These are phyloP conservation scores for Blepharisma stoltei DNA, from an alignment of 73 alveolate species.

Conservation along the genomic window DNA sequence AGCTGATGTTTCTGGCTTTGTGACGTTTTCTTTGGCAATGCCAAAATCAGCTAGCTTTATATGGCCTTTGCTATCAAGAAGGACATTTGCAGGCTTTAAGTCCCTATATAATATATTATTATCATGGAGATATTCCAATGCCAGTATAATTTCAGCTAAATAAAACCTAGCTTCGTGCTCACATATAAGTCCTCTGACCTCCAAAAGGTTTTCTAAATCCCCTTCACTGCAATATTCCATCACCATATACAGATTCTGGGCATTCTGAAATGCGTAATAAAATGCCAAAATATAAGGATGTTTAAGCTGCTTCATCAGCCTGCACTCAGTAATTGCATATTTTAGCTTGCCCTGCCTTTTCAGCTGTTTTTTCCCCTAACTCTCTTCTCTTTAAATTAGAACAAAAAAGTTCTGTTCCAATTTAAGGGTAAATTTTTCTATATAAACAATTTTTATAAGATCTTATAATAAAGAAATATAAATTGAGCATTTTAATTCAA, in stretches of 20 bases:
- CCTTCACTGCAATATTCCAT: conserved; percentile 67
- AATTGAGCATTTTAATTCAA: too few relatives aligned
- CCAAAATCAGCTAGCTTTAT: conserved; percentile 88
- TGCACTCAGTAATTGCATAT: conserved; percentile 40
- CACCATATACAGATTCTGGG: conserved; percentile 45
- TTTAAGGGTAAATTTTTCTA: too few relatives aligned
- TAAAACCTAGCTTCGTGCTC: conserved; percentile 86
- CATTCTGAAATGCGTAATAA: conserved; percentile 49
- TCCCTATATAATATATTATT: conserved; percentile 82
- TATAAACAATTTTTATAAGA: too few relatives aligned
- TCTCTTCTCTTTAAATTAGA: too few relatives aligned
- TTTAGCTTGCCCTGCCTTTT: conserved; percentile 65
- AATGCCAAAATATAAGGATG: conserved; percentile 59
- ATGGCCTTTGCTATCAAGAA: conserved; percentile 83
- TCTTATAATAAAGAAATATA: too few relatives aligned
- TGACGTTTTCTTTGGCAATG: conserved; percentile 67
- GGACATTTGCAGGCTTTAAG: conserved; percentile 80
- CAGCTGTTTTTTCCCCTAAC: conserved; percentile 68
- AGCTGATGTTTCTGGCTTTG: conserved; percentile 69
- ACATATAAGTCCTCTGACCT: conserved; percentile 48
- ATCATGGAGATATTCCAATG: conserved; percentile 79
- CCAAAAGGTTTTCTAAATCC: conserved; percentile 52
- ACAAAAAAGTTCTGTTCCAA: too few relatives aligned
- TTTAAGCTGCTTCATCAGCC: conserved; percentile 34
- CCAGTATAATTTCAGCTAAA: conserved; percentile 74